These are phyloP conservation scores for Glomus cerebriforme DNA, from an alignment of 192 early-diverging fungal species.

Conservation along the genomic window DNA sequence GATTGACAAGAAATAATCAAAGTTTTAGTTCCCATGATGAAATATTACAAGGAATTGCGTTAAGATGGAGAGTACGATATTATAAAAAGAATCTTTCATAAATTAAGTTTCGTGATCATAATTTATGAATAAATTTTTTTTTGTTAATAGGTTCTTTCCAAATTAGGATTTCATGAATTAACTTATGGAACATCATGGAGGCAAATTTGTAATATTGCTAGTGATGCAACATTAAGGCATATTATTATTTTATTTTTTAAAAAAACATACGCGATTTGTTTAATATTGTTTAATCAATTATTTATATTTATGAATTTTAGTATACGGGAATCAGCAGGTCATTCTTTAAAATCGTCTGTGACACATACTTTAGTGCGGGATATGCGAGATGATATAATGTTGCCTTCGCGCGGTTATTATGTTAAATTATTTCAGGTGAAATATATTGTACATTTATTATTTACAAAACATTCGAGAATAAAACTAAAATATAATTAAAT, in stretches of 20 bases:
- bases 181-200: conserved; percentile 79
- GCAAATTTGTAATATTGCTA: conserved; percentile 60
- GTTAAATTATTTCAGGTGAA: conserved; percentile 39
- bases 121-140: neutral
- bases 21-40: conserved; percentile 78
- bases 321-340: conserved; percentile 78
- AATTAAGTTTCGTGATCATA: neutral
- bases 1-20: conserved; percentile 63
- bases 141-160: conserved; percentile 45
- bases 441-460: neutral
- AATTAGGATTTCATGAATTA: conserved; percentile 65
- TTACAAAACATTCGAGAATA: neutral
- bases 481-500: neutral
- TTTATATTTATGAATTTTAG: conserved; percentile 35
- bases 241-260: conserved; percentile 21
- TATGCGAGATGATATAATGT: conserved; percentile 70
- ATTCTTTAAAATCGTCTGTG: conserved; percentile 82
- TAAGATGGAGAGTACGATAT: conserved; percentile 57
- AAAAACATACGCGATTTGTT: neutral
- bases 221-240: conserved; percentile 63
- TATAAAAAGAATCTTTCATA: neutral
- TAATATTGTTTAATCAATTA: conserved; percentile 23
- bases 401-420: conserved; percentile 75
- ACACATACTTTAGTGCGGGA: conserved; percentile 69
- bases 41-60: conserved; percentile 56